Evolutionary conservation across 139 green algal species (phyloP), one percentile per base, ranked within the genome.

Genomic region (Eudorina sp.): DNA sequence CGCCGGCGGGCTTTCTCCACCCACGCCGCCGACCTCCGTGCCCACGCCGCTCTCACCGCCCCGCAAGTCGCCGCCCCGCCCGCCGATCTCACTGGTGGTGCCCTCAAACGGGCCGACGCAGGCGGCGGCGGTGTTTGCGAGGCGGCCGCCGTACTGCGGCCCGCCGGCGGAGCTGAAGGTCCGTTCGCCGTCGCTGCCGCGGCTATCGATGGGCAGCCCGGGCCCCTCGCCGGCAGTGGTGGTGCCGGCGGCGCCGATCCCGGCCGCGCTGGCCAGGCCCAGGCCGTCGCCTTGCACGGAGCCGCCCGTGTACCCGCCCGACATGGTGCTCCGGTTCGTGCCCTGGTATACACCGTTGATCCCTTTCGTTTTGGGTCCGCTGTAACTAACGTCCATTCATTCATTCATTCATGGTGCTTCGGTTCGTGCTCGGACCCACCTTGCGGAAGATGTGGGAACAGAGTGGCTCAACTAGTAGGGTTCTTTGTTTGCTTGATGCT

Each of bases 211-310:
- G 29, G 46, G 73, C 73, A 16, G 45, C 7, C 73, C 45, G 7
- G 73, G 73, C 3, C 73, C 73, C 4, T 81, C 73, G 73, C 73
- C 73, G 29, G 73, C 73, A n/a, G 73, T 64, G 73, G 46, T 81
- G 45, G 73, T 64, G 73, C 73, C 45, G 7, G n/a, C 45, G 13
- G 73, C 73, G 29, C 73, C 73, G 73, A 53, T 45, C 29, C 38
- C 38, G 29, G 45, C 45, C 2, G 73, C 38, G 45, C 73, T 62
- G 29, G 23, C 4, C 3, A 81, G 43, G 45, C 46, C 73, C 16
- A 55, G 7, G 41, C 43, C 41, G 41, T 38, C 72, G 72, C 72
- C 72, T 21, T 14, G 43, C 38, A 36, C 23, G 7, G 29, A 3
- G 62, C 23, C 55, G 23, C 23, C 55, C 23, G 55, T 68, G 55